Percentiles rank a stretch among this genome's conserved stretches.
These are phyloP conservation scores for Talaromyces trachyspermus DNA, from an alignment of 495 filamentous ascomycete genomes.

Conservation along the genomic window DNA sequence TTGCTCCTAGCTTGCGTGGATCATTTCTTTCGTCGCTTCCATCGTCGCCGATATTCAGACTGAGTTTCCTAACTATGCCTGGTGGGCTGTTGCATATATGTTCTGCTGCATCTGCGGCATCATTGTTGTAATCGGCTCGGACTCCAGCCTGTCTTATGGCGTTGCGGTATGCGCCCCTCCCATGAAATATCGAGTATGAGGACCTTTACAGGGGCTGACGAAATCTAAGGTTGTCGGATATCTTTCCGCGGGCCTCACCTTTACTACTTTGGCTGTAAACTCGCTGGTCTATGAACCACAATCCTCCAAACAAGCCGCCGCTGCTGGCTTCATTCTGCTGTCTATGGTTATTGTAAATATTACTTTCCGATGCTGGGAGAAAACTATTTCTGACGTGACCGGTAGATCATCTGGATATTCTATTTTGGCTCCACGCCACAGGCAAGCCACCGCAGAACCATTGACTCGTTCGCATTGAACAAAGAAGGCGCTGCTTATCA, in stretches of 20 bases:
- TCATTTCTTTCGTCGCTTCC: conserved; percentile 82
- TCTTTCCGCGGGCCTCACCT: conserved; percentile 70
- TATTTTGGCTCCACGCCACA: conserved; percentile 93
- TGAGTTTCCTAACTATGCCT: conserved; percentile 73
- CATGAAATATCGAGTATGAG: neutral
- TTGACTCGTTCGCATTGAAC: conserved; percentile 92
- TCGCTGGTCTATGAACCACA: conserved; percentile 64
- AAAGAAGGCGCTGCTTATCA: conserved; percentile 77
- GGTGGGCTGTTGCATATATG: conserved; percentile 85
- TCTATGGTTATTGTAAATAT: conserved; percentile 82
- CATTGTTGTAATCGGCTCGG: conserved; percentile 70
- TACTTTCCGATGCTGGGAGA: neutral
- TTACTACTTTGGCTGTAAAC: conserved; percentile 78
- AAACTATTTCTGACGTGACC: neutral
- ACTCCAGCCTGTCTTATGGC: conserved; percentile 76
- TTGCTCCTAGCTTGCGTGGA: conserved; percentile 71
- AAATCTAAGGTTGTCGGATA: conserved; percentile 69
- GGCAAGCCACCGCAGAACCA: conserved; percentile 79
- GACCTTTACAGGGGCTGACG: conserved; percentile 19
- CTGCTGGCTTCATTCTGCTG: conserved; percentile 90
- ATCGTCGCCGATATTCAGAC: conserved; percentile 60
- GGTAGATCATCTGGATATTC: conserved; percentile 96
- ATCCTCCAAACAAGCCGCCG: conserved; percentile 72
- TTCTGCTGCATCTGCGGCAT: conserved; percentile 75
- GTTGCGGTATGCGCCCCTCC: conserved; percentile 65